These are phyloP conservation scores for Grosmannia clavigera DNA, from an alignment of 2,329 filamentous ascomycete genomes.

Conservation along the genomic window DNA sequence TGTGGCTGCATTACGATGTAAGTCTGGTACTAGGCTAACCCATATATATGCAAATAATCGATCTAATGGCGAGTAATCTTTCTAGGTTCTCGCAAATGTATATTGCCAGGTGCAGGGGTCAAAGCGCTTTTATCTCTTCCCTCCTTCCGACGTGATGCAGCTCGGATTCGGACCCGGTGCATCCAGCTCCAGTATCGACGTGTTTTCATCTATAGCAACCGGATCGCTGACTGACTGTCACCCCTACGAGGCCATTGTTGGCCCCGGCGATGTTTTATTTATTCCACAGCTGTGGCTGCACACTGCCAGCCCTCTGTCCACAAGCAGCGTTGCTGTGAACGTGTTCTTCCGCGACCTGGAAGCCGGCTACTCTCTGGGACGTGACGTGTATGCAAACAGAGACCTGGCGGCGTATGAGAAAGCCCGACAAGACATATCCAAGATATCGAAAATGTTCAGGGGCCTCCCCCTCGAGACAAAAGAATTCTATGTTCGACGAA, in stretches of 20 bases:
- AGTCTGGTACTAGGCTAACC: constrained; percentile 15
- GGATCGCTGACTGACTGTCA: constrained; percentile 34
- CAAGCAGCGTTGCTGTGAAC: constrained; percentile 69
- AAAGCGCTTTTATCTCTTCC: constrained; percentile 66
- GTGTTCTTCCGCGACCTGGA: constrained; percentile 70
- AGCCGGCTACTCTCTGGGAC: constrained; percentile 55
- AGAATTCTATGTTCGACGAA: constrained; percentile 62
- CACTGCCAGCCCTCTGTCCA: constrained; percentile 47
- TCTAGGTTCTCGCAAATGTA: constrained; percentile 74
- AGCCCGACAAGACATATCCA: constrained; percentile 58
- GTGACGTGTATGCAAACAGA: constrained; percentile 79
- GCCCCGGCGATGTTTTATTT: constrained; percentile 65
- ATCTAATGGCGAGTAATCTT: neutral
- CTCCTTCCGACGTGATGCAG: constrained; percentile 58
- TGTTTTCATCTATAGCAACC: constrained; percentile 42
- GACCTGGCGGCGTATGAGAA: constrained; percentile 79
- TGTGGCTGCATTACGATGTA: constrained; percentile 87
- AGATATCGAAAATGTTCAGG: constrained; percentile 52
- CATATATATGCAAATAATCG: neutral
- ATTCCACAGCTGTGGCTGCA: constrained; percentile 79
- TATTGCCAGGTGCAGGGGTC: constrained; percentile 66
- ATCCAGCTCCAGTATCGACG: constrained; percentile 67
- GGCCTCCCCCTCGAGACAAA: constrained; percentile 52
- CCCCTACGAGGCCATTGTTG: constrained; percentile 53
- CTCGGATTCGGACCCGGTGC: constrained; percentile 63